Percentiles rank a stretch among this genome's conserved stretches.
Evolutionary conservation across 495 filamentous ascomycete species (phyloP).

Genomic region (Aspergillus ellipticus): DNA sequence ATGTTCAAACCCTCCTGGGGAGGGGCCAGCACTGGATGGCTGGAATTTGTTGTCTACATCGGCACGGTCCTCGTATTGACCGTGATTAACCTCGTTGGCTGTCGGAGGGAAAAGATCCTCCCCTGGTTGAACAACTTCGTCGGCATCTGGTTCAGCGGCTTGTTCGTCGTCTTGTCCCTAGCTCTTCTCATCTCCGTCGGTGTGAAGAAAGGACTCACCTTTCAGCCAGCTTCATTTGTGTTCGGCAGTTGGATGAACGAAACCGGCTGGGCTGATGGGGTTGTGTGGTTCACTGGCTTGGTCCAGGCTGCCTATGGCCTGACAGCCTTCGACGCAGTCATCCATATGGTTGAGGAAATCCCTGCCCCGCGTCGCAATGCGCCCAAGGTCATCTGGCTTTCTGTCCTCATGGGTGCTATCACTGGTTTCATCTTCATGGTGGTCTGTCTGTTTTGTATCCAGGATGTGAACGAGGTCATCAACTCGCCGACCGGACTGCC

Average conservation of each 20-base stretch:
- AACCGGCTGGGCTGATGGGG: slow-evolving; percentile 60
- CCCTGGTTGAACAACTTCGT: slow-evolving; percentile 48
- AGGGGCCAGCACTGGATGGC: slow-evolving; percentile 35
- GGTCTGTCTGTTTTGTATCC: slow-evolving; percentile 70
- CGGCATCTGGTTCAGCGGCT: slow-evolving; percentile 41
- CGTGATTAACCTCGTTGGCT: slow-evolving; percentile 41
- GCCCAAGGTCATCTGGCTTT: slow-evolving; percentile 39
- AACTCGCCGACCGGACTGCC: slow-evolving; percentile 38
- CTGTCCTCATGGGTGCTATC: slow-evolving; percentile 45
- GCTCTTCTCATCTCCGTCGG: slow-evolving; percentile 44
- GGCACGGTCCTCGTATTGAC: slow-evolving; percentile 38
- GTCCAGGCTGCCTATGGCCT: slow-evolving; percentile 59
- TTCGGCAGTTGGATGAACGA: slow-evolving; percentile 58
- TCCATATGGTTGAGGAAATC: slow-evolving; percentile 57
- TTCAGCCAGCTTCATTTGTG: slow-evolving; percentile 46
- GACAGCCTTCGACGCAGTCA: slow-evolving; percentile 60
- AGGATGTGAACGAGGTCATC: slow-evolving; percentile 56
- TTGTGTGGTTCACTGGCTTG: slow-evolving; percentile 60
- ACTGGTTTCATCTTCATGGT: slow-evolving; percentile 72
- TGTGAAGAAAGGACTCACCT: slow-evolving; percentile 30
- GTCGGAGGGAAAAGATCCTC: slow-evolving; percentile 41
- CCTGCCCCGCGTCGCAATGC: slow-evolving; percentile 41
- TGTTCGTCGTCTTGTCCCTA: slow-evolving; percentile 43
- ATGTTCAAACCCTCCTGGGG: slow-evolving; percentile 39
- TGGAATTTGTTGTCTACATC: slow-evolving; percentile 44